These are phyloP conservation scores for Globisporangium cystogenes DNA, from an alignment of 352 stramenopile genomes.

Conservation along the genomic window DNA sequence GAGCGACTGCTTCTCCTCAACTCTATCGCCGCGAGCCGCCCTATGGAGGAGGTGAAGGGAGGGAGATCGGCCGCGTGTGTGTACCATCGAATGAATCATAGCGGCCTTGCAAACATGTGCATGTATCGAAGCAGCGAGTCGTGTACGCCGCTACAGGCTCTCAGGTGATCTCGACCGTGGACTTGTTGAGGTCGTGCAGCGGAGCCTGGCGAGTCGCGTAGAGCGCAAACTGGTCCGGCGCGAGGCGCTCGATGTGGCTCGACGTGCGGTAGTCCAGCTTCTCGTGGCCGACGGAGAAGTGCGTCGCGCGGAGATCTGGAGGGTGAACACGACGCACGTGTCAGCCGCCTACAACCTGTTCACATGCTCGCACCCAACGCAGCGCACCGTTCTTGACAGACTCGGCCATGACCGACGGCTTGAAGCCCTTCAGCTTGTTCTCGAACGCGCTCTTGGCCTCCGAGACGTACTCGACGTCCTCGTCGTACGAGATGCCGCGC, in stretches of 20 bases:
- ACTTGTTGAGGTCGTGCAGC: constrained; percentile 64
- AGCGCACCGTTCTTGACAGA: constrained; percentile 68
- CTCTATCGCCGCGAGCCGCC: neutral
- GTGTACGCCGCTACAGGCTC: no score
- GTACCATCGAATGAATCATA: constrained; percentile 6
- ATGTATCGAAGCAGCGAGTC: neutral
- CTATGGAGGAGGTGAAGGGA: no score
- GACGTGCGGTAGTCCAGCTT: constrained; percentile 64
- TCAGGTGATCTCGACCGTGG: constrained; percentile 59
- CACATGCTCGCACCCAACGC: neutral
- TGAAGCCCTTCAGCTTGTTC: constrained; percentile 69
- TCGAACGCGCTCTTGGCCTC: constrained; percentile 64
- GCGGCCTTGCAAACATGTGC: neutral
- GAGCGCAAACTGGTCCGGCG: constrained; percentile 47
- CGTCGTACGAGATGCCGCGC: constrained; percentile 67
- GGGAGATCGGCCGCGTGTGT: neutral
- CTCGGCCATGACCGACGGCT: constrained; percentile 66
- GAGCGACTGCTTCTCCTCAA: neutral
- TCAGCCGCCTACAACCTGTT: no score
- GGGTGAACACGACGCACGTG: neutral
- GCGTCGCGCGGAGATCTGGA: constrained; percentile 69
- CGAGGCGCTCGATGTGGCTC: constrained; percentile 53
- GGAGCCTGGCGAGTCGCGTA: constrained; percentile 38
- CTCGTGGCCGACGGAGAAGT: constrained; percentile 65
- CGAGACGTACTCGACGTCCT: constrained; percentile 75